Percentiles rank a stretch among this genome's conserved stretches.
Conservation (phyloP, 2,329 filamentous ascomycete genomes). For the Beauveria asiatica region DNA sequence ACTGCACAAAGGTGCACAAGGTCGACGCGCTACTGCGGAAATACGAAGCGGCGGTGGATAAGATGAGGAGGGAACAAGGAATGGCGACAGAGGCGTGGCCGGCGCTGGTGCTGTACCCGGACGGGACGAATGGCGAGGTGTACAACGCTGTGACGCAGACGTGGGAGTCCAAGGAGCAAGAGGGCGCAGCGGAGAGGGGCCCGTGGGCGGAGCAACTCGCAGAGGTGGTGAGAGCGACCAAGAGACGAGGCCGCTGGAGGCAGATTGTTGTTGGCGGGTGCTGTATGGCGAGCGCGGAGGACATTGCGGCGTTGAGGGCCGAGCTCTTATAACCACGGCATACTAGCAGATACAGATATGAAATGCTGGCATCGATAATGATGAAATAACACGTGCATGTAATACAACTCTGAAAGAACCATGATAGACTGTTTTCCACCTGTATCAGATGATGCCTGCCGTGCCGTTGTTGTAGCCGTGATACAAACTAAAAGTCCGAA, state of each 20-base stretch:
- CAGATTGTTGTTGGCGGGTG: conserved; percentile 44
- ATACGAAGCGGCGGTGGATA: conserved; percentile 41
- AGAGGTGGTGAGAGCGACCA: conserved; percentile 29
- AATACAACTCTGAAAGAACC: no score
- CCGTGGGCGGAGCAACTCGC: conserved; percentile 40
- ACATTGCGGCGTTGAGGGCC: conserved; percentile 22
- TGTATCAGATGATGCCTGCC: no score
- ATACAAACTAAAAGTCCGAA: neutral
- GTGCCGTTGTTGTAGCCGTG: neutral
- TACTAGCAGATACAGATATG: no score
- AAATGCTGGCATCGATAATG: no score
- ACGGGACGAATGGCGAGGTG: conserved; percentile 59
- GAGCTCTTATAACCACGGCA: neutral
- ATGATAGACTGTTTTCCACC: no score
- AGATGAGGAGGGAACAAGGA: conserved; percentile 27
- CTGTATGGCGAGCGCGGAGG: conserved; percentile 37
- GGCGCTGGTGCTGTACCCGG: conserved; percentile 55
- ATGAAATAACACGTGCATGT: no score
- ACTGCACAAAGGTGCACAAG: conserved; percentile 60
- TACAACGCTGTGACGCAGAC: conserved; percentile 55
- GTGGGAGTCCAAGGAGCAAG: conserved; percentile 43
- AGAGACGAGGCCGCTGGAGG: conserved; percentile 31
- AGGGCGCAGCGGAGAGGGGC: conserved; percentile 16
- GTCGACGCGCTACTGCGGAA: conserved; percentile 45
- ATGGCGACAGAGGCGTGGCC: conserved; percentile 33